A percentile compares a stretch with the other conserved stretches of the same genome.
Conservation (phyloP, 768 basidiomycete genomes). For the Phanerodontia chrysosporium region DNA sequence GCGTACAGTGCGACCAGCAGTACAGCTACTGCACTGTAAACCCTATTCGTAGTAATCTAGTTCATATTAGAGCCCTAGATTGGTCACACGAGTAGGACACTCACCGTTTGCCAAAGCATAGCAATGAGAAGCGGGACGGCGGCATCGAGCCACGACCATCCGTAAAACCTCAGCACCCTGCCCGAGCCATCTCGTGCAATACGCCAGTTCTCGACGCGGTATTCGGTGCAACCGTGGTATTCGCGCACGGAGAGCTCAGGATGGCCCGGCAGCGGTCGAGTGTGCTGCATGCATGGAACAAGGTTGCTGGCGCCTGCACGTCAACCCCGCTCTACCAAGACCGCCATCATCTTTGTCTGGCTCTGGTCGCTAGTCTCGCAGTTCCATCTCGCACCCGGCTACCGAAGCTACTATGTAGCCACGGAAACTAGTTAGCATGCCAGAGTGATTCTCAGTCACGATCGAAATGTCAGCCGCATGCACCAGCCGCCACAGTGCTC, state of each 20-base stretch:
- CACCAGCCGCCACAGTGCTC: background rate
- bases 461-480: background rate
- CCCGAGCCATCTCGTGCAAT: constrained; percentile 39
- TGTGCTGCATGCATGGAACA: constrained; percentile 31
- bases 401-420: too few relatives aligned
- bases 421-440: too few relatives aligned
- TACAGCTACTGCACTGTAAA: constrained; percentile 8
- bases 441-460: too few relatives aligned
- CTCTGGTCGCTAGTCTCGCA: background rate
- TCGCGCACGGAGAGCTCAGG: constrained; percentile 52
- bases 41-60: background rate
- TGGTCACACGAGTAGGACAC: background rate
- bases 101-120: constrained; percentile 15
- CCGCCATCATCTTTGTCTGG: background rate
- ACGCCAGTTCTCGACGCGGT: constrained; percentile 53
- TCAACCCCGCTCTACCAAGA: background rate
- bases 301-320: background rate
- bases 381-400: too few relatives aligned
- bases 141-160: constrained; percentile 36
- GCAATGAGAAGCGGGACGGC: constrained; percentile 22
- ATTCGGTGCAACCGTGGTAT: constrained; percentile 50
- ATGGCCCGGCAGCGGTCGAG: constrained; percentile 33
- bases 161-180: constrained; percentile 26
- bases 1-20: constrained; percentile 22
- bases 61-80: background rate